Conservation (phyloP, 768 basidiomycete species). For the Lentinus brumalis region DNA sequence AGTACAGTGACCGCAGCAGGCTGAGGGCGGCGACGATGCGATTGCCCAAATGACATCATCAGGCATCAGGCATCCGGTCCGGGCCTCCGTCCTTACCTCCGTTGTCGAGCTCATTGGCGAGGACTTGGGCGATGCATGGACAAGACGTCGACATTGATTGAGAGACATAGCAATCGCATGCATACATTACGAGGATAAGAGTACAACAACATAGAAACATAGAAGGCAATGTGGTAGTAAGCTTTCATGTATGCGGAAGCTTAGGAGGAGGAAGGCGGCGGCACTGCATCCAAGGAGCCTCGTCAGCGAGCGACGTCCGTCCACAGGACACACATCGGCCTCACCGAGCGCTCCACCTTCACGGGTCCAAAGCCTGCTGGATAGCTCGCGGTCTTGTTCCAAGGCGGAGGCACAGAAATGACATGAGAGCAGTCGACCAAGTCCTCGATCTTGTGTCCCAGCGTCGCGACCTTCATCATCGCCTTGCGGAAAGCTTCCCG, state of each 20-base stretch:
- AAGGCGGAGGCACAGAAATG: neutral
- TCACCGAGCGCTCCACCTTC: neutral
- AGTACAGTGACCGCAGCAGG: neutral
- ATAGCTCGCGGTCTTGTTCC: neutral
- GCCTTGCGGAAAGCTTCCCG: conserved; percentile 1
- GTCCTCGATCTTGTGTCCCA: neutral
- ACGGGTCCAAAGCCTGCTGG: neutral
- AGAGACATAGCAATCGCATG: neutral
- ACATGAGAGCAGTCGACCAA: conserved; percentile 14
- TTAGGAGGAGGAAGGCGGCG: neutral
- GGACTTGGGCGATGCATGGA: neutral
- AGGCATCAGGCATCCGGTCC: neutral
- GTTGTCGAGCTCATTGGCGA: too few relatives aligned
- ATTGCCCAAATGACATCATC: neutral
- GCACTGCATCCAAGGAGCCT: neutral
- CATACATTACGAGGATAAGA: neutral
- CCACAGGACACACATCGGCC: neutral
- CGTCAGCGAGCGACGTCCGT: too few relatives aligned
- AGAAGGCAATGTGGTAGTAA: neutral
- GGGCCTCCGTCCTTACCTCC: neutral
- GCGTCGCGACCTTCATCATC: conserved; percentile 14
- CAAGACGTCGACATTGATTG: neutral
- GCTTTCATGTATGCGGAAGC: neutral
- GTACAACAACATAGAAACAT: neutral
- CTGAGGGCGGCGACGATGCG: too few relatives aligned